phyloP scores from a whole-genome alignment of 306 rosid genomes.

The Abrus pulchellus region DNA sequence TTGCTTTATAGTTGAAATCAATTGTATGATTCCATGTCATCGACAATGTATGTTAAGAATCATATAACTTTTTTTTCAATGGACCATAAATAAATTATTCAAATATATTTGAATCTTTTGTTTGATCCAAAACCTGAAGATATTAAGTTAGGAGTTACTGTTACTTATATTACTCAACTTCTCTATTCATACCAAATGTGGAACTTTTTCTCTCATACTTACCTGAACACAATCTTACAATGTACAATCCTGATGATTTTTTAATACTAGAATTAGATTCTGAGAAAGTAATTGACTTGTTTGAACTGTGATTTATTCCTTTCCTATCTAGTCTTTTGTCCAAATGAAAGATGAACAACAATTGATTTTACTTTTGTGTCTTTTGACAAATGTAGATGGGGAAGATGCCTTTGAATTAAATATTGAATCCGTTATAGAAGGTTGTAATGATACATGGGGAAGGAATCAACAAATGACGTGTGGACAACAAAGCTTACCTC shows the following conservation, averaged over 20 bases:
- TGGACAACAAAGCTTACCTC: slow-evolving; percentile 50
- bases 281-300: slow-evolving; percentile 26
- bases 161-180: too few relatives aligned
- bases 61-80: too few relatives aligned
- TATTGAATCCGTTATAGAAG: slow-evolving; percentile 76
- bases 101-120: too few relatives aligned
- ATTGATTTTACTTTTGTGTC: slow-evolving; percentile 25
- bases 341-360: slow-evolving; percentile 29
- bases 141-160: too few relatives aligned
- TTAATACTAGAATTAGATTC: slow-evolving; percentile 29
- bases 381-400: slow-evolving; percentile 58
- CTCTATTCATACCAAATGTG: too few relatives aligned
- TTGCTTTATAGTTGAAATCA: too few relatives aligned
- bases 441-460: slow-evolving; percentile 60
- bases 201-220: too few relatives aligned
- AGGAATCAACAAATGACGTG: slow-evolving; percentile 52
- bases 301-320: neutral
- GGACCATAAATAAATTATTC: too few relatives aligned
- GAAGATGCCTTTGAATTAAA: slow-evolving; percentile 66
- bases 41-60: too few relatives aligned
- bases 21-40: too few relatives aligned
- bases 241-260: slow-evolving; percentile 2
- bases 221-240: neutral
- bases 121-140: too few relatives aligned
- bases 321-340: slow-evolving; percentile 20